Evolutionary conservation across 2,329 filamentous ascomycete genomes (phyloP).

Genomic region (Raffaelea albimanens): DNA sequence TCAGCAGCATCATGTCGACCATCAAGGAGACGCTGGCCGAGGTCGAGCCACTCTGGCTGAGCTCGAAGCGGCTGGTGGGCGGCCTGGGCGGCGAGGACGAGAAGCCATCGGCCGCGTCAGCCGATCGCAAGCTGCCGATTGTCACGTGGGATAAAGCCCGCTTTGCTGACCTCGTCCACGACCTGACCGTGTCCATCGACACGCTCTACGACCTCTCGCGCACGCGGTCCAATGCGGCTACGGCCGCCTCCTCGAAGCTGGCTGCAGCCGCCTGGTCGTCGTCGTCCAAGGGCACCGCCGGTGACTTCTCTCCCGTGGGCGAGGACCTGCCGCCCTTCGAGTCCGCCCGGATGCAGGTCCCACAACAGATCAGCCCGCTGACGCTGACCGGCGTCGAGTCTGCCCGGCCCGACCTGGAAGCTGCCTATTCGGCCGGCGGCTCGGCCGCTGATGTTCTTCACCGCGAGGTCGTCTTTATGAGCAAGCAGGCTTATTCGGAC

Average conservation of each 20-base stretch:
- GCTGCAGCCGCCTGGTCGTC: constrained; percentile 19
- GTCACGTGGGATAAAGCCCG: constrained; percentile 61
- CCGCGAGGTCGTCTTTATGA: constrained; percentile 41
- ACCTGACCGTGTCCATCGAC: constrained; percentile 70
- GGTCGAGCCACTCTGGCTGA: constrained; percentile 62
- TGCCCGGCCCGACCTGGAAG: constrained; percentile 2
- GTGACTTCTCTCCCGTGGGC: background rate
- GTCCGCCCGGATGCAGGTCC: constrained; percentile 51
- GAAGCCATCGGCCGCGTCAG: constrained; percentile 6
- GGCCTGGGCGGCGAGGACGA: background rate
- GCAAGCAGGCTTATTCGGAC: constrained; percentile 41
- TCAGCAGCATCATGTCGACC: constrained; percentile 68
- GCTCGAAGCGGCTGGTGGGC: constrained; percentile 37
- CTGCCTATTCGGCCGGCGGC: no score
- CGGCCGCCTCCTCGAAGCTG: constrained; percentile 20
- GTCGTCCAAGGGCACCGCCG: constrained; percentile 12
- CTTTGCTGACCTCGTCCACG: constrained; percentile 65
- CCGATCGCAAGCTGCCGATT: constrained; percentile 43
- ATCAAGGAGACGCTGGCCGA: constrained; percentile 74
- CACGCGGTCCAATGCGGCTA: constrained; percentile 37
- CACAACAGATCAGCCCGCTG: constrained; percentile 47
- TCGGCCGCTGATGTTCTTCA: constrained; percentile 17
- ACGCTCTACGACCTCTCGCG: constrained; percentile 68
- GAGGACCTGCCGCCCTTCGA: constrained; percentile 41
- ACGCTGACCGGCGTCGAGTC: constrained; percentile 36